These are phyloP conservation scores for Meripilus lineatus DNA, from an alignment of 1,284 basidiomycete species.

Conservation along the genomic window DNA sequence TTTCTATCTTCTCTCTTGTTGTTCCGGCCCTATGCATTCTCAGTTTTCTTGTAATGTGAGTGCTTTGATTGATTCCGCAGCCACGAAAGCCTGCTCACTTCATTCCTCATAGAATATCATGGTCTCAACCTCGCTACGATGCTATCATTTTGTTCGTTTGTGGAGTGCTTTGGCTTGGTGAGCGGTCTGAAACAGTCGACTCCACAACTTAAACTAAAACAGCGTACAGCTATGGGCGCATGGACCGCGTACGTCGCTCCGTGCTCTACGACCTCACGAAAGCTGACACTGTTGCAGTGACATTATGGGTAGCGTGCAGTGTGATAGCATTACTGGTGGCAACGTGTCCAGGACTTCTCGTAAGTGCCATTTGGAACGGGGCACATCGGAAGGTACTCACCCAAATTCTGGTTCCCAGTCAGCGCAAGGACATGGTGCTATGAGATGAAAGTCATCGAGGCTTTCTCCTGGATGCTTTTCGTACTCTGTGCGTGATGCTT, in stretches of 20 bases:
- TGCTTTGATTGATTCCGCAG: slow-evolving; percentile 2
- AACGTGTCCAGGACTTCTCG: no score
- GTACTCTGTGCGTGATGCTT: slow-evolving; percentile 45
- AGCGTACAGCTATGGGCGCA: slow-evolving; percentile 56
- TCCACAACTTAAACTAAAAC: neutral
- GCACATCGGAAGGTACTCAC: slow-evolving; percentile 27
- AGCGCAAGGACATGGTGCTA: slow-evolving; percentile 57
- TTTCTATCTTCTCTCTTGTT: slow-evolving; percentile 61
- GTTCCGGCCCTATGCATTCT: slow-evolving; percentile 62
- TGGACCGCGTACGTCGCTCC: slow-evolving; percentile 57
- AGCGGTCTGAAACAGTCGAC: slow-evolving; percentile 19
- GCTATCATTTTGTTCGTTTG: slow-evolving; percentile 48
- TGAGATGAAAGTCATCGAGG: slow-evolving; percentile 73
- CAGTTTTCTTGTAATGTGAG: slow-evolving; percentile 32
- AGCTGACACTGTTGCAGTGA: slow-evolving; percentile 40
- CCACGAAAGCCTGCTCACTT: neutral
- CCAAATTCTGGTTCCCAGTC: slow-evolving; percentile 35
- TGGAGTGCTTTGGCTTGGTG: slow-evolving; percentile 64
- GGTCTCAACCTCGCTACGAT: slow-evolving; percentile 63
- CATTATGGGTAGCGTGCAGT: slow-evolving; percentile 61
- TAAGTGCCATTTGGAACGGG: no score
- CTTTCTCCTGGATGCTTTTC: slow-evolving; percentile 74
- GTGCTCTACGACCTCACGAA: neutral
- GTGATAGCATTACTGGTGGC: slow-evolving; percentile 53
- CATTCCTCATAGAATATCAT: slow-evolving; percentile 47